Evolutionary conservation across 2,329 filamentous ascomycete genomes (phyloP), one percentile per base, ranked within the genome.

Genomic region (Davidsoniella australis): DNA sequence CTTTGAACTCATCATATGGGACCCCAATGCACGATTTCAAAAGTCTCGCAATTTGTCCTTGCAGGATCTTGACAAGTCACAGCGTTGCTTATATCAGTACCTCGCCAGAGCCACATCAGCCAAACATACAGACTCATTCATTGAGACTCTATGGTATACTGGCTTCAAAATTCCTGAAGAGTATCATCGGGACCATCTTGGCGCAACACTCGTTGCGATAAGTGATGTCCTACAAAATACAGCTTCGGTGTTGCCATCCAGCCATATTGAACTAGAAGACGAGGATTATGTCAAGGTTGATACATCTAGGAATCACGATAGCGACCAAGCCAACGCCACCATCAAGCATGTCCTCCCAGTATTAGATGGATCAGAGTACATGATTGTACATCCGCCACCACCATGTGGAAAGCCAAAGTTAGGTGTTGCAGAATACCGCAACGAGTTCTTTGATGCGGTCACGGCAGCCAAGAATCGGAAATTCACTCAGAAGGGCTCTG

Each of bases 1-100:
- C 2, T 63, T 64, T 2, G 73, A 78, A 55, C 55, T 78, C 10
- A 61, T 78, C 5, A 71, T 78, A 38, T 76, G 73, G 73, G 75
- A 78, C 53, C 50, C 63, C 6, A 55, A 52, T 1, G 54, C 58
- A 1, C 61, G 57, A 23, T 58, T 61, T 5, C 52, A 55, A 0
- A 46, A 50, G 0, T 51, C 54, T 12, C 41, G 54, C 4, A 4
- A 47, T 2, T 40, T 62, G 1, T 57, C 55, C 1, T 59, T 64
- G 47, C 54, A 55, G 1, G 63, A 68, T 12, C 61, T 78, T 2
- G 61, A 64, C 2, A 57, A 62, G 17, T 67, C 68, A 46, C 75
- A 78, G 53, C 63, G 60, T 7, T 58, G 62, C 16, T 55, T 74
- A 5, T 60, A 77, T 38, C 54, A 62, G 3, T 54, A 62, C 38